A percentile compares a stretch with the other conserved stretches of the same genome.
phyloP scores from a whole-genome alignment of 257 asterid species.

The Lavandula angustifolia region DNA sequence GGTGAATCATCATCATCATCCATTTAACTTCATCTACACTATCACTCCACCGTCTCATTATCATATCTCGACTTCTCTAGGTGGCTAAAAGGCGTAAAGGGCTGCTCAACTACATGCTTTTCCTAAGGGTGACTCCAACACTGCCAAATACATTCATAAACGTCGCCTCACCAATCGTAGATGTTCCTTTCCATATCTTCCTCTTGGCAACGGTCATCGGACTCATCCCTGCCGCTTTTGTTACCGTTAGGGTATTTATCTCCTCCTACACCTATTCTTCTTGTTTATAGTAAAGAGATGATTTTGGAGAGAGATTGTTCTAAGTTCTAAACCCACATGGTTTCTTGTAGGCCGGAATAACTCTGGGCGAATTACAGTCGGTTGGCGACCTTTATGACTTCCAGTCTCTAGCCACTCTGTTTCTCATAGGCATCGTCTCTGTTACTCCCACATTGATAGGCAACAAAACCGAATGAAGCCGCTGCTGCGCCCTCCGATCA shows the following conservation, averaged over 20 bases:
- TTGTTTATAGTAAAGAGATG: neutral
- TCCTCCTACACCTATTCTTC: constrained; percentile 26
- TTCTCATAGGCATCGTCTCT: constrained; percentile 75
- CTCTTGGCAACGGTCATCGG: constrained; percentile 86
- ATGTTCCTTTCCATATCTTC: constrained; percentile 86
- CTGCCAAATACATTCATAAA: constrained; percentile 92
- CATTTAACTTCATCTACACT: neutral
- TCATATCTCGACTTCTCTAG: constrained; percentile 38
- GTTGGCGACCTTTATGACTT: constrained; percentile 89
- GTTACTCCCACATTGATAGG: constrained; percentile 75
- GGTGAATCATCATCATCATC: constrained; percentile 43
- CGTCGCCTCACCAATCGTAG: constrained; percentile 95
- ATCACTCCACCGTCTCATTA: constrained; percentile 23
- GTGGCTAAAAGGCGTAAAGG: constrained; percentile 74
- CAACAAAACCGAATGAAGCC: constrained; percentile 46
- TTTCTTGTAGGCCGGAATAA: constrained; percentile 77
- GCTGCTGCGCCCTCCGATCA: neutral
- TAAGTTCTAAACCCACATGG: neutral
- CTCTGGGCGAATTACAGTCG: constrained; percentile 86
- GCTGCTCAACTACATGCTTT: constrained; percentile 90
- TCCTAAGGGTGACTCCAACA: constrained; percentile 92
- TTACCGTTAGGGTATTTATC: constrained; percentile 77
- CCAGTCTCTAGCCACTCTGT: constrained; percentile 77
- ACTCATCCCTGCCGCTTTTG: constrained; percentile 87
- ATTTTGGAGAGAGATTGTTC: neutral